Base-by-base conservation (phyloP, 805 yeast species). In the Myxozyma geophila region DNA sequence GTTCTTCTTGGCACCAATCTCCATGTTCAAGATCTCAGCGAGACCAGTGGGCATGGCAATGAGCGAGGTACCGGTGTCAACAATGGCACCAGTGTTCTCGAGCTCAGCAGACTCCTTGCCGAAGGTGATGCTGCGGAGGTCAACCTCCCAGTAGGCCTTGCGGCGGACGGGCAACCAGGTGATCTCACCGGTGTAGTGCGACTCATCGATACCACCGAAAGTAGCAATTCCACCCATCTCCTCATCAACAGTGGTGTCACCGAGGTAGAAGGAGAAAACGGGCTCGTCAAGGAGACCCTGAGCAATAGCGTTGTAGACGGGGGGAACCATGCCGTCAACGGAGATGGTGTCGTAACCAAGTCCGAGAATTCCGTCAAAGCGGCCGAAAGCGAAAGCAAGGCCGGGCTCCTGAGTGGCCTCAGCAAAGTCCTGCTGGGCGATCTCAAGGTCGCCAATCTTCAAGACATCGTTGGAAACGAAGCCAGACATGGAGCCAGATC, bases 111-210 rank as follows among this genome's bases (percentile, higher is more conserved):
- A 89, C 80, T 95, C 96, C 70, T 89, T 89, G 73, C 99, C 99
- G 68, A 95, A 83, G 50, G 92, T 90, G 76, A 95, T 82, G 71
- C 96, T 92, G 72, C 91, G 91, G 71, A 95, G 88, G 71, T 88
- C 85, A 65, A 95, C 99, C 83, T 95, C 99, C 99, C 99, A 95
- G 85, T 95, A 95, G 40, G 98, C 99, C 87, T 92, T 92, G 84
- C 99, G 90, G 83, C 99, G 91, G 67, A 95, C 96, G 64, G 99
- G 99, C 79, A 95, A 84, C 92, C 96, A 92, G 58, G 93, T 89
- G 73, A 95, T 83, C 71, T 93, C 85, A 70, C 99, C 99, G 55
- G 81, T 78, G 78, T 80, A 91, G 75, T 86, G 84, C 67, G 87
- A 76, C 71, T 86, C 83, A 75, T 93, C 98, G 70, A 87, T 81